phyloP scores from a whole-genome alignment of 1,139 yeast species.

The Protomyces pachydermus region DNA sequence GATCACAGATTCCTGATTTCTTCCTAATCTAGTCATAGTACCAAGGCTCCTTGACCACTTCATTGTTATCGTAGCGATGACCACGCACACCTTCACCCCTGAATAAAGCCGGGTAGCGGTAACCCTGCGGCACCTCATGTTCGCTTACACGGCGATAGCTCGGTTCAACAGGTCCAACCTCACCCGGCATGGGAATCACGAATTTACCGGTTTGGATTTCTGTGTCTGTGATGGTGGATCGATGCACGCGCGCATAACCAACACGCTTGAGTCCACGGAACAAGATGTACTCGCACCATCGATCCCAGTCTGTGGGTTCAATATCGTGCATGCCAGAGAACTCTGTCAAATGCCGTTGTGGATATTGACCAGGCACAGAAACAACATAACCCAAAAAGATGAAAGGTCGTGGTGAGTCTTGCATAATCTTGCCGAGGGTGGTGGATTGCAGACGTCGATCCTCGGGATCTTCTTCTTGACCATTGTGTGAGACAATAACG shows the following conservation, averaged over 20 bases:
- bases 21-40: conserved; percentile 31
- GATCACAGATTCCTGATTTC: not conserved
- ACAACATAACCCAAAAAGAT: conserved; percentile 84
- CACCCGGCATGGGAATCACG: conserved; percentile 42
- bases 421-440: conserved; percentile 75
- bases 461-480: conserved; percentile 95
- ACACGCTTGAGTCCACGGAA: conserved; percentile 81
- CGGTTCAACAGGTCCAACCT: conserved; percentile 43
- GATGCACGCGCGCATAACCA: conserved; percentile 88
- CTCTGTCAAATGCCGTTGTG: conserved; percentile 82
- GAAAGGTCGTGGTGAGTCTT: conserved; percentile 66
- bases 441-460: conserved; percentile 84
- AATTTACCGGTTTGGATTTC: conserved; percentile 94
- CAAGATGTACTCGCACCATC: conserved; percentile 96
- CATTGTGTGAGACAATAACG: conserved; percentile 93
- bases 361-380: conserved; percentile 75
- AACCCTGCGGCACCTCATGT: conserved; percentile 52
- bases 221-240: conserved; percentile 93
- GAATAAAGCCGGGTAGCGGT: conserved; percentile 76
- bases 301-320: conserved; percentile 89
- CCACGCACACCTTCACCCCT: conserved; percentile 93
- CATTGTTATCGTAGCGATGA: conserved; percentile 58
- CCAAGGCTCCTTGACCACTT: conserved; percentile 76
- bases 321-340: conserved; percentile 84
- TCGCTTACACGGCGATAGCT: conserved; percentile 56